Base-by-base conservation (phyloP, 2,329 filamentous ascomycete genomes). In the Paraconiothyrium sp. region DNA sequence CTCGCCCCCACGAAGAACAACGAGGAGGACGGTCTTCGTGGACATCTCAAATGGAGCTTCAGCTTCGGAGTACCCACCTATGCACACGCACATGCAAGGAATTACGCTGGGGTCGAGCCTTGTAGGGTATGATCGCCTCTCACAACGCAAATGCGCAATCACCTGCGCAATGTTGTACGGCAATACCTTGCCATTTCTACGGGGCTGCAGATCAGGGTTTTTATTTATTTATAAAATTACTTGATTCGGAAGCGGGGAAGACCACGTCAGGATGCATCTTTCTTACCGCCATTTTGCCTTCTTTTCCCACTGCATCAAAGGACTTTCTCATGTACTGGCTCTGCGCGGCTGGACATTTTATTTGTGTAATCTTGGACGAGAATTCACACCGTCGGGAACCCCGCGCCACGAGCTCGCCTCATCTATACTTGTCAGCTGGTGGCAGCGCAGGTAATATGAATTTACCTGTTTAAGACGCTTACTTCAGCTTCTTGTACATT, bases 241-340 rank as follows among this genome's bases (percentile, higher is more conserved):
- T 41, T 11, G 37, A 41, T n/a, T 37, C 43, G 43, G 30, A 27
- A 32, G 4, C 4, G 44, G 37, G 16, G 3, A 41, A 16, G 32
- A 57, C 44, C 54, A 41, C 44, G 43, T 41, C 48, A 39, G 32
- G 32, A 27, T 44, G 44, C 54, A 39, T 37, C 48, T 30, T 11
- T 6, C 6, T n/a, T 16, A 51, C 20, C 32, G 32, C 48, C 14
- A 22, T n/a, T 24, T 46, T 24, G 4, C 22, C 2, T 55, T 55
- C 16, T 44, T 34, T 27, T 20, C 30, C 39, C 43, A 13, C 43
- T 13, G 27, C 27, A 30, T 1, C 4, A 4, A 30, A 6, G 27
- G 27, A 4, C 27, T 30, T 30, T 6, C 27, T 46, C 4, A 11
- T 20, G 1, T 44, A 7, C n/a, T 44, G 16, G 41, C 20, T 44